A percentile compares a stretch with the other conserved stretches of the same genome.
Evolutionary conservation across 768 basidiomycete genomes (phyloP).

Genomic region (Tephrocybe sp.): DNA sequence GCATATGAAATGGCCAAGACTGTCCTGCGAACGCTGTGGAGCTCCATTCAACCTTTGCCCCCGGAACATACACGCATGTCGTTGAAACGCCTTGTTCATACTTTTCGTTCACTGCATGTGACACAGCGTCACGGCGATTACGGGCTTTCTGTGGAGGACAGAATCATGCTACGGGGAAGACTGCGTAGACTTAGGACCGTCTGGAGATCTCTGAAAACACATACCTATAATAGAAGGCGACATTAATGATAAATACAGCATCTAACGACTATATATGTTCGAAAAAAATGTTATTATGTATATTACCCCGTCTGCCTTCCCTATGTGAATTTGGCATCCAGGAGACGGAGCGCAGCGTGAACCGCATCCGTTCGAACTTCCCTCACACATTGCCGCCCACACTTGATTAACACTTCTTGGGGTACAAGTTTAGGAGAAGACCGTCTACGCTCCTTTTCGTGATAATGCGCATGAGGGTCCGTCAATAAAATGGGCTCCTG

Average conservation of each 20-base stretch:
- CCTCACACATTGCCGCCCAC: conserved; percentile 58
- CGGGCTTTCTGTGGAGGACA: conserved; percentile 27
- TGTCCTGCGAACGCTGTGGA: conserved; percentile 63
- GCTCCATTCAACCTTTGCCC: conserved; percentile 60
- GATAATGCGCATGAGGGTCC: conserved; percentile 54
- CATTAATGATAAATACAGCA: not conserved
- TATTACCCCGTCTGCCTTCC: no score
- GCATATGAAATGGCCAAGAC: conserved; percentile 46
- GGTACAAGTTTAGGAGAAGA: conserved; percentile 55
- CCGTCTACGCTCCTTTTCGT: conserved; percentile 37
- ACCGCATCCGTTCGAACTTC: conserved; percentile 75
- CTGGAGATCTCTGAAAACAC: conserved; percentile 7
- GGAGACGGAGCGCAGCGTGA: conserved; percentile 67
- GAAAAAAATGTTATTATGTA: not conserved
- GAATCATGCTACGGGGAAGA: conserved; percentile 34
- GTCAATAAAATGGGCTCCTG: conserved; percentile 40
- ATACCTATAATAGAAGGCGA: not conserved
- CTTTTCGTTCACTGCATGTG: conserved; percentile 43
- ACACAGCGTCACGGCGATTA: conserved; percentile 13
- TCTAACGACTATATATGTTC: not conserved
- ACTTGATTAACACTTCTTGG: conserved; percentile 58
- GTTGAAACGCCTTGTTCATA: conserved; percentile 41
- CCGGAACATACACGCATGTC: conserved; percentile 38
- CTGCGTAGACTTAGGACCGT: conserved; percentile 21
- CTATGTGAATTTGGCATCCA: conserved; percentile 61